Percentiles rank a stretch among this genome's conserved stretches.
phyloP scores from a whole-genome alignment of 768 basidiomycete genomes.

The Arthromyces matolae region DNA sequence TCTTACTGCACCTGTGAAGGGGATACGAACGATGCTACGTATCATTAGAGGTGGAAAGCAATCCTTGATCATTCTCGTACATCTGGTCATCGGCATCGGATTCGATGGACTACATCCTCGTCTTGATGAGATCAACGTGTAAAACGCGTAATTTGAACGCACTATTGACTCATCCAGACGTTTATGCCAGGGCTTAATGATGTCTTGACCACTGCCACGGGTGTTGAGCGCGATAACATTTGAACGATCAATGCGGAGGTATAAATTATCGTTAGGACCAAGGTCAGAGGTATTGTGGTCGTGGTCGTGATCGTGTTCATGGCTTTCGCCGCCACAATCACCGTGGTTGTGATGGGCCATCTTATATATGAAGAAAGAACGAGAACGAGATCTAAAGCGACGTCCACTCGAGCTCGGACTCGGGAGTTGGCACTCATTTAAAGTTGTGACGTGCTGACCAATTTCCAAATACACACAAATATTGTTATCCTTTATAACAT shows the following conservation, averaged over 20 bases:
- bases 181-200: constrained; percentile 88
- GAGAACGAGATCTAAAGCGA: no score
- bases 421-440: no score
- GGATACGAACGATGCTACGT: constrained; percentile 72
- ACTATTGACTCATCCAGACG: constrained; percentile 71
- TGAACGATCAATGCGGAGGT: constrained; percentile 65
- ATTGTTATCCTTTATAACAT: no score
- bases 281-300: constrained; percentile 52
- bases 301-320: constrained; percentile 50
- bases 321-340: constrained; percentile 55
- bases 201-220: constrained; percentile 41
- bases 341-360: constrained; percentile 57
- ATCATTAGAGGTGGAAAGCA: constrained; percentile 2
- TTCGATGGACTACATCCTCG: constrained; percentile 59
- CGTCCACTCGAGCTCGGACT: no score
- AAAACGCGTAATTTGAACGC: constrained; percentile 18
- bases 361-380: no score
- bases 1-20: constrained; percentile 86
- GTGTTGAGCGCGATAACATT: constrained; percentile 84
- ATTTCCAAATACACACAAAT: constrained; percentile 11
- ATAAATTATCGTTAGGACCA: constrained; percentile 71
- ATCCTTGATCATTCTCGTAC: constrained; percentile 34
- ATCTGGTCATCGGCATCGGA: constrained; percentile 92
- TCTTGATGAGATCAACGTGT: constrained; percentile 4
- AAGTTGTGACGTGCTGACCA: not conserved